These are phyloP conservation scores for Neophaeococcomyces aloes DNA, from an alignment of 2,329 filamentous ascomycete genomes.

Conservation along the genomic window DNA sequence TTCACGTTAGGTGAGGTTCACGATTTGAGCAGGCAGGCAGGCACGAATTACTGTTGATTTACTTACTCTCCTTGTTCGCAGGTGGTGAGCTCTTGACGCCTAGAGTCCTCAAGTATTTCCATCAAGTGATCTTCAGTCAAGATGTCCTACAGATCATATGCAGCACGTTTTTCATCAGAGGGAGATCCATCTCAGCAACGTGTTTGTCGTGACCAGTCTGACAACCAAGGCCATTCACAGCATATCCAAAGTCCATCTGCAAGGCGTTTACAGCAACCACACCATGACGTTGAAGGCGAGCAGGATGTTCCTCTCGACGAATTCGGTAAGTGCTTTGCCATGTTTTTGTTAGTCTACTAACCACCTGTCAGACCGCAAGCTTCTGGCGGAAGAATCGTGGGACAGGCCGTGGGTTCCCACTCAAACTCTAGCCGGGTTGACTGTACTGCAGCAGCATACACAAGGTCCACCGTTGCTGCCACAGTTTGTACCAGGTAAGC, in stretches of 20 bases:
- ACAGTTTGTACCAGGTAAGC: too few relatives aligned
- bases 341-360: slow-evolving; percentile 1
- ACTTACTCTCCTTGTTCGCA: too few relatives aligned
- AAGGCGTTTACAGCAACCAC: not conserved
- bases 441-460: slow-evolving; percentile 5
- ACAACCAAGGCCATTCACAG: slow-evolving; percentile 16
- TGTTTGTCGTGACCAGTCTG: not conserved
- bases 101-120: too few relatives aligned
- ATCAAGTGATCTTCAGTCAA: too few relatives aligned
- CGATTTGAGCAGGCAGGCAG: too few relatives aligned
- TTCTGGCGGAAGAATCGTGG: slow-evolving; percentile 10
- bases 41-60: too few relatives aligned
- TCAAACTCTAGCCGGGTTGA: not conserved
- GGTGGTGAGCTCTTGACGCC: too few relatives aligned
- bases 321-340: slow-evolving; percentile 14
- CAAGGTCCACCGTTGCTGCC: not conserved
- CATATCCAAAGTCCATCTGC: slow-evolving; percentile 17
- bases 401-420: not conserved
- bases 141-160: not conserved
- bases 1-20: too few relatives aligned
- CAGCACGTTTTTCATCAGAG: too few relatives aligned
- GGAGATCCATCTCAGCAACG: not conserved
- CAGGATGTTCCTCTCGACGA: slow-evolving; percentile 14
- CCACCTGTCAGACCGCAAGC: slow-evolving; percentile 12
- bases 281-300: not conserved